A percentile compares a stretch with the other conserved stretches of the same genome.
Evolutionary conservation across 192 early-diverging fungal species (phyloP).

Genomic region (Phycomyces blakesleeanus): DNA sequence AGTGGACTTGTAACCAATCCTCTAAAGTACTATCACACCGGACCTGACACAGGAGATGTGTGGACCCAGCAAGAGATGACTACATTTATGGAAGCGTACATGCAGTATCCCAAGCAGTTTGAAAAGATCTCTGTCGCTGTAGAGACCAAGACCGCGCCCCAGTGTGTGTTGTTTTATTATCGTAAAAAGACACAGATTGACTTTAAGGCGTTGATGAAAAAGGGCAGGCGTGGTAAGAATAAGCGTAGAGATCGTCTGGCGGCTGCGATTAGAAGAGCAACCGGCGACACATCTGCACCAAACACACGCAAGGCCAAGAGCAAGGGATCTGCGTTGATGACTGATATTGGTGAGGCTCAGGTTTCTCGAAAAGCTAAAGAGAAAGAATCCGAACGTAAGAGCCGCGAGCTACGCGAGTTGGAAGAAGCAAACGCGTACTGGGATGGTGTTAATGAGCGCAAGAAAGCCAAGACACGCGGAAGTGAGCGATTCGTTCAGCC

Average conservation of each 20-base stretch:
- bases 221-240: conserved; percentile 44
- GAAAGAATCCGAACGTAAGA: conserved; percentile 41
- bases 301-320: conserved; percentile 30
- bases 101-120: conserved; percentile 73
- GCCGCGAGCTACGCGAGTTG: conserved; percentile 43
- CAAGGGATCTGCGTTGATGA: conserved; percentile 41
- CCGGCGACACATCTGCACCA: conserved; percentile 35
- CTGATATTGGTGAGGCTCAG: conserved; percentile 53
- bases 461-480: neutral
- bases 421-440: conserved; percentile 40
- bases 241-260: conserved; percentile 44
- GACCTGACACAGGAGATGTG: conserved; percentile 48
- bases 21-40: conserved; percentile 55
- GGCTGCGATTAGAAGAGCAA: conserved; percentile 33
- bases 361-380: conserved; percentile 37
- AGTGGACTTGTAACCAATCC: conserved; percentile 60
- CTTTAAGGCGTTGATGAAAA: conserved; percentile 59
- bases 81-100: conserved; percentile 61
- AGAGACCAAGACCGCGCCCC: conserved; percentile 59
- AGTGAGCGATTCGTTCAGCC: neutral
- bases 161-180: conserved; percentile 78
- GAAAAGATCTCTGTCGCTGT: conserved; percentile 64
- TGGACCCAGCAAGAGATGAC: conserved; percentile 67
- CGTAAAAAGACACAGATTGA: conserved; percentile 71
- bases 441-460: conserved; percentile 31